Evolutionary conservation across 495 filamentous ascomycete species (phyloP).

Genomic region (Xylaria venustula): DNA sequence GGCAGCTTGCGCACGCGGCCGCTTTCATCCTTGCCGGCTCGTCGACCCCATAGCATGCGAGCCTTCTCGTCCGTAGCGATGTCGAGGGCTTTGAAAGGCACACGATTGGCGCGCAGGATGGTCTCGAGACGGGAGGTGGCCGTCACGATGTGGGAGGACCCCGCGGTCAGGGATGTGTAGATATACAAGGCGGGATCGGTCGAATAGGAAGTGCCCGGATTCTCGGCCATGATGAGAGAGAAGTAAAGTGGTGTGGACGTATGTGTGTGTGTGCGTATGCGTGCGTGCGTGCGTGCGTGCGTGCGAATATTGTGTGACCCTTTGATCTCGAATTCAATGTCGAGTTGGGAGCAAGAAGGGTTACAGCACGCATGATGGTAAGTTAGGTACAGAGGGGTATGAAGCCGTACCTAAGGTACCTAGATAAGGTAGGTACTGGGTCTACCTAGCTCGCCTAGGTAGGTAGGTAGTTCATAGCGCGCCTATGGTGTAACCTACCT

Average conservation of each 20-base stretch:
- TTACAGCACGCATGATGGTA: not conserved
- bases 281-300: too few relatives aligned
- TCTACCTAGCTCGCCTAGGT: too few relatives aligned
- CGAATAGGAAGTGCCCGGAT: conserved; percentile 54
- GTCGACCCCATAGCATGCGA: conserved; percentile 83
- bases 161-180: conserved; percentile 92
- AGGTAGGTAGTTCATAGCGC: too few relatives aligned
- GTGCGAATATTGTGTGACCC: too few relatives aligned
- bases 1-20: conserved; percentile 79
- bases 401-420: not conserved
- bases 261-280: too few relatives aligned
- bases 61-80: conserved; percentile 90
- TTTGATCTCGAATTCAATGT: not conserved
- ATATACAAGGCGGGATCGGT: conserved; percentile 83
- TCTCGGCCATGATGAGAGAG: conserved; percentile 44
- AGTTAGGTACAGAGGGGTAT: not conserved
- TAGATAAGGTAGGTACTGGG: not conserved
- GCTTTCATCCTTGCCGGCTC: conserved; percentile 59
- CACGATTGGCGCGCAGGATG: conserved; percentile 90
- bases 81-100: conserved; percentile 90
- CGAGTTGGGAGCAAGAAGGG: not conserved
- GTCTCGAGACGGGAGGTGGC: conserved; percentile 94
- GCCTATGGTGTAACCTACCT: not conserved
- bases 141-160: conserved; percentile 93
- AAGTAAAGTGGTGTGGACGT: too few relatives aligned